These are phyloP conservation scores for Kalanchoe fedtschenkoi DNA, from an alignment of 164 flowering plant genomes.

Conservation along the genomic window DNA sequence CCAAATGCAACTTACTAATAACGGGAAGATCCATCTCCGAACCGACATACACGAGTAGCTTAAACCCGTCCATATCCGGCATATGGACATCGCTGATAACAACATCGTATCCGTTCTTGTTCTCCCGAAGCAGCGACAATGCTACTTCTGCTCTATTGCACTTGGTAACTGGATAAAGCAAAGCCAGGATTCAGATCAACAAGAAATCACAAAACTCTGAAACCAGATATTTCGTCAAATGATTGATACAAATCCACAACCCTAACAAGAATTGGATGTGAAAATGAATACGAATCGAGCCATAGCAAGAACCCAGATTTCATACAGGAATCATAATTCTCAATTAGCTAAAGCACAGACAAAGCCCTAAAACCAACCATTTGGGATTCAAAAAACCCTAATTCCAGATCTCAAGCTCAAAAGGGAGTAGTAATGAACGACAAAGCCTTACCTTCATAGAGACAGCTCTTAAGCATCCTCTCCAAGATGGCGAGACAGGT, in stretches of 20 bases:
- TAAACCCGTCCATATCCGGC: conserved; percentile 96
- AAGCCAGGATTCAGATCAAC: not conserved
- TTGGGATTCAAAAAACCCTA: too few relatives aligned
- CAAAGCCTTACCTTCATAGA: conserved; percentile 46
- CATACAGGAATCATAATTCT: not conserved
- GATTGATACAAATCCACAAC: not conserved
- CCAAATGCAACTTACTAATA: conserved; percentile 40
- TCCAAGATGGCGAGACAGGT: conserved; percentile 68
- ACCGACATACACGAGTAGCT: conserved; percentile 69
- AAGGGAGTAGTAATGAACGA: not conserved
- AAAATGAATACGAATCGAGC: too few relatives aligned
- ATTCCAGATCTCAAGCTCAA: not conserved
- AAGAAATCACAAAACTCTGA: too few relatives aligned
- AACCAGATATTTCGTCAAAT: too few relatives aligned
- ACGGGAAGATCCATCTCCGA: conserved; percentile 85
- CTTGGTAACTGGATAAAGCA: conserved; percentile 53
- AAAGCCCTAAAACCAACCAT: not conserved
- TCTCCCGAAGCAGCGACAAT: conserved; percentile 39
- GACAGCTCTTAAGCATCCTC: conserved; percentile 60
- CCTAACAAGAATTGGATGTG: too few relatives aligned
- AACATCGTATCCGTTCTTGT: conserved; percentile 50
- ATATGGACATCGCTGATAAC: conserved; percentile 88
- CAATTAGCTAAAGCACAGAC: not conserved
- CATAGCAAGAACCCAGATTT: too few relatives aligned
- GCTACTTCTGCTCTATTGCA: conserved; percentile 55